phyloP scores from a whole-genome alignment of 495 filamentous ascomycete genomes.

The Tuber calosporum region DNA sequence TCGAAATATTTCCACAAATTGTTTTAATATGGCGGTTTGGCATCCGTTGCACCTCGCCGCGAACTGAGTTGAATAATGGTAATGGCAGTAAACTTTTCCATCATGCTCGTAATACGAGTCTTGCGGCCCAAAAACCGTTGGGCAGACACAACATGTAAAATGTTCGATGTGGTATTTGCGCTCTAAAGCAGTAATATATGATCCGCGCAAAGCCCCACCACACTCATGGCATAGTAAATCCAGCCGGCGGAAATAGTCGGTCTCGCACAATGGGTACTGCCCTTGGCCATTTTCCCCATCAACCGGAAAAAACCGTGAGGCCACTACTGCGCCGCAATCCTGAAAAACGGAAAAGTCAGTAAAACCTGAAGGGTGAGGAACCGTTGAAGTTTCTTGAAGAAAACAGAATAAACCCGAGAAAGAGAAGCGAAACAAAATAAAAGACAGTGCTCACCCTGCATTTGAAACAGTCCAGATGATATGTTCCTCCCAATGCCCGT shows the following conservation, averaged over 20 bases:
- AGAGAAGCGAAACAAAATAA: constrained; percentile 13
- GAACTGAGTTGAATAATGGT: constrained; percentile 97
- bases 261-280: constrained; percentile 95
- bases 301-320: constrained; percentile 96
- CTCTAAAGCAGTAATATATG: constrained; percentile 96
- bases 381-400: not conserved
- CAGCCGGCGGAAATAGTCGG: constrained; percentile 90
- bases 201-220: constrained; percentile 86
- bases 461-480: constrained; percentile 95
- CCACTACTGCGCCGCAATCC: constrained; percentile 95
- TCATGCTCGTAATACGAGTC: constrained; percentile 99
- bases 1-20: constrained; percentile 97
- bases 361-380: not conserved
- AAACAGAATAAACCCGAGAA: constrained; percentile 13
- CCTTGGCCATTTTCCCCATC: constrained; percentile 76
- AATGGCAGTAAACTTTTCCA: constrained; percentile 93
- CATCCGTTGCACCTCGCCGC: constrained; percentile 95
- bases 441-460: constrained; percentile 65
- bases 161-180: constrained; percentile 99
- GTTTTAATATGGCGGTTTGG: constrained; percentile 95
- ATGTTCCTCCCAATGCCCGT: constrained; percentile 81
- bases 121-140: constrained; percentile 92
- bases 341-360: constrained; percentile 42
- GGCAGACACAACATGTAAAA: constrained; percentile 96
- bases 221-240: constrained; percentile 87